Evolutionary conservation across 345 rosid genomes (phyloP).

Genomic region (Adansonia digitata): DNA sequence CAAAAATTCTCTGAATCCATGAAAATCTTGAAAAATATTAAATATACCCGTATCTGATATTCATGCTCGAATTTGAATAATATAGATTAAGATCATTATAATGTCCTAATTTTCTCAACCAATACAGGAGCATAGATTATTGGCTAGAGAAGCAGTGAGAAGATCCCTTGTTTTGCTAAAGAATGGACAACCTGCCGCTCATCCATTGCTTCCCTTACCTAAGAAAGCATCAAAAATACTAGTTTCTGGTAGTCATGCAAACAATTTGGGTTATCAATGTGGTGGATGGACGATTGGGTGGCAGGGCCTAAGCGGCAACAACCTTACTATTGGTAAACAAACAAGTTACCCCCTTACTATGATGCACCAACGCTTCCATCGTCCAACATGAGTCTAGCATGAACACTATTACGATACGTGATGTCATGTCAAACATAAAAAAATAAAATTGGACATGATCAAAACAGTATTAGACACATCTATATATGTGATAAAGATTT

Average conservation of each 20-base stretch:
- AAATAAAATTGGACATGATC: too few relatives aligned
- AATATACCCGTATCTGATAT: too few relatives aligned
- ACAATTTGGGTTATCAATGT: constrained; percentile 30
- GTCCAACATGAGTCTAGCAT: too few relatives aligned
- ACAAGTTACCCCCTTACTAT: too few relatives aligned
- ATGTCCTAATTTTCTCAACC: background rate
- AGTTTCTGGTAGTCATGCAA: constrained; percentile 58
- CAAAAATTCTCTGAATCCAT: too few relatives aligned
- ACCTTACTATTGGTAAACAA: constrained; percentile 35
- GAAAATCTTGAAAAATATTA: too few relatives aligned
- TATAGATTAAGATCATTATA: background rate
- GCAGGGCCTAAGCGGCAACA: constrained; percentile 59
- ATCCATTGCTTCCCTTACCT: constrained; percentile 47
- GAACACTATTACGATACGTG: too few relatives aligned
- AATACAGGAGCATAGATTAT: constrained; percentile 57
- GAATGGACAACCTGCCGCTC: constrained; percentile 37
- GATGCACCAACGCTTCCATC: too few relatives aligned
- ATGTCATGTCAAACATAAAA: too few relatives aligned
- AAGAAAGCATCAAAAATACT: constrained; percentile 48
- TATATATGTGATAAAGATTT: too few relatives aligned
- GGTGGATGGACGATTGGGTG: constrained; percentile 73
- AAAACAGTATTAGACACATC: too few relatives aligned
- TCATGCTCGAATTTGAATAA: too few relatives aligned
- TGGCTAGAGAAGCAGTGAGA: constrained; percentile 71
- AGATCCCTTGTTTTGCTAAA: constrained; percentile 68